These are phyloP conservation scores for Venturiaceae sp. DNA, from an alignment of 2,329 filamentous ascomycete genomes.

Conservation along the genomic window DNA sequence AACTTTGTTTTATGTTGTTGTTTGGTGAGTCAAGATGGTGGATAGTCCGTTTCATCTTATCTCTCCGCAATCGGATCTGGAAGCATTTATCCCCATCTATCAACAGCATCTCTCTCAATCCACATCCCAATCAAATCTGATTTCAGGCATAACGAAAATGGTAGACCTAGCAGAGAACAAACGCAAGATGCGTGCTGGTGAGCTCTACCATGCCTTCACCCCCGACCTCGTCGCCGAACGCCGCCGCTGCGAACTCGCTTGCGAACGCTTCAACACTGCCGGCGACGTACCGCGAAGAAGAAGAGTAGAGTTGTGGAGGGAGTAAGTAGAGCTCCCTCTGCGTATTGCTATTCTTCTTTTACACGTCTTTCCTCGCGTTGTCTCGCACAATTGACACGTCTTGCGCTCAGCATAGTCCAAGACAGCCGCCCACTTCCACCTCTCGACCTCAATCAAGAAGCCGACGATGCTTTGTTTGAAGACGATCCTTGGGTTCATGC, in stretches of 20 bases:
- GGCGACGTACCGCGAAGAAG: slow-evolving; percentile 50
- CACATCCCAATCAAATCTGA: not conserved
- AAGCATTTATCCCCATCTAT: no score
- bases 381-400: not conserved
- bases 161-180: slow-evolving; percentile 21
- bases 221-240: slow-evolving; percentile 58
- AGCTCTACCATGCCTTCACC: slow-evolving; percentile 66
- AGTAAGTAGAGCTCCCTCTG: slow-evolving; percentile 41
- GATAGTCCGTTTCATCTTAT: not conserved
- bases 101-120: not conserved
- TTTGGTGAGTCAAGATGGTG: not conserved
- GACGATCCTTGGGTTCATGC: slow-evolving; percentile 60
- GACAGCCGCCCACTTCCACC: slow-evolving; percentile 57
- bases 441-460: slow-evolving; percentile 43
- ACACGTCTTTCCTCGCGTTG: not conserved
- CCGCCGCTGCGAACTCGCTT: slow-evolving; percentile 52
- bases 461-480: slow-evolving; percentile 55
- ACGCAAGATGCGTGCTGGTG: slow-evolving; percentile 50
- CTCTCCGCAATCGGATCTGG: no score
- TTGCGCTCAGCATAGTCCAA: slow-evolving; percentile 44
- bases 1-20: not conserved
- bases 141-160: not conserved
- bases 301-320: slow-evolving; percentile 58
- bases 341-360: not conserved
- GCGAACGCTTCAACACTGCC: slow-evolving; percentile 53